Evolutionary conservation across 768 basidiomycete genomes (phyloP).

Genomic region (Mycena leptocephala): DNA sequence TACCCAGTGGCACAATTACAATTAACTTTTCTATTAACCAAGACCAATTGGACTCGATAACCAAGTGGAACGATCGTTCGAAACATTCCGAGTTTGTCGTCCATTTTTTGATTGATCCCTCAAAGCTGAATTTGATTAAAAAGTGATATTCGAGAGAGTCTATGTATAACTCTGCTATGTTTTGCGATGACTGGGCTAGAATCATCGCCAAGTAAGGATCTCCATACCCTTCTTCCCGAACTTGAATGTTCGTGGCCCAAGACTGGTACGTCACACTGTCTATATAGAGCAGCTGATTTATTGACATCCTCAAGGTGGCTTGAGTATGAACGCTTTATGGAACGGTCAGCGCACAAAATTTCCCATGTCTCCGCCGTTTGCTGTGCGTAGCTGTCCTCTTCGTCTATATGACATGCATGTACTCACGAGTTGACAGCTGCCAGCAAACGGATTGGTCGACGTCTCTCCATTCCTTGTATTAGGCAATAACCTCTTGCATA

Average conservation of each 20-base stretch:
- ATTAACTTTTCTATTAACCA: conserved; percentile 44
- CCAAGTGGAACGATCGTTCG: conserved; percentile 56
- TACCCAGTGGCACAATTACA: conserved; percentile 34
- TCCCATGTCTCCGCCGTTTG: conserved; percentile 61
- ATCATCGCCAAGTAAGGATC: conserved; percentile 31
- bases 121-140: not conserved
- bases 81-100: conserved; percentile 52
- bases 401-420: not conserved
- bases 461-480: conserved; percentile 60
- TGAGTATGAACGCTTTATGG: conserved; percentile 53
- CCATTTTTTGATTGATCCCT: not conserved
- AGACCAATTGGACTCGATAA: conserved; percentile 34
- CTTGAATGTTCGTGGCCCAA: conserved; percentile 63
- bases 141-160: conserved; percentile 52
- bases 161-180: conserved; percentile 65
- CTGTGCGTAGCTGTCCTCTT: conserved; percentile 43
- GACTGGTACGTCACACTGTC: conserved; percentile 28
- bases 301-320: conserved; percentile 38
- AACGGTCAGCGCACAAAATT: conserved; percentile 47
- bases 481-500: conserved; percentile 61
- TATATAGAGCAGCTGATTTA: not conserved
- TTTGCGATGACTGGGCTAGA: conserved; percentile 39
- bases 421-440: conserved; percentile 51
- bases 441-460: conserved; percentile 67
- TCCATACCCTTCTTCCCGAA: conserved; percentile 42